A percentile compares a stretch with the other conserved stretches of the same genome.
These are phyloP conservation scores for Penicillium sp. DNA, from an alignment of 2,329 filamentous ascomycete species.

Conservation along the genomic window DNA sequence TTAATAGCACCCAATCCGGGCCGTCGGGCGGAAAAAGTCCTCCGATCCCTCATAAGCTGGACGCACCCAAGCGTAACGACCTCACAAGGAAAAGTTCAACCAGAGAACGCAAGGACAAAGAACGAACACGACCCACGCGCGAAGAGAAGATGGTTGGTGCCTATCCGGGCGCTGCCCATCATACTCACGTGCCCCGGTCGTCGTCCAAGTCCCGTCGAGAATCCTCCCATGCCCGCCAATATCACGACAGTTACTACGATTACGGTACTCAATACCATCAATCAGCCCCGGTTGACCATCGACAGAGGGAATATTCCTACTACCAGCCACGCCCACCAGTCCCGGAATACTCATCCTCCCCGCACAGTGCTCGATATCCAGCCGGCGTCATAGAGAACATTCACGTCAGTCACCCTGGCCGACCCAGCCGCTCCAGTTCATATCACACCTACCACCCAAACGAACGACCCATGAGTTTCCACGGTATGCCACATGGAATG, in stretches of 20 bases:
- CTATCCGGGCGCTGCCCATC: slow-evolving; percentile 32
- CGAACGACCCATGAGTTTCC: slow-evolving; percentile 42
- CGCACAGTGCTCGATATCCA: slow-evolving; percentile 32
- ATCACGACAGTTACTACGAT: slow-evolving; percentile 37
- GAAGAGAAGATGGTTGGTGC: slow-evolving; percentile 39
- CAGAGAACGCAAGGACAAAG: slow-evolving; percentile 35
- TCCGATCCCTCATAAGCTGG: slow-evolving; percentile 39
- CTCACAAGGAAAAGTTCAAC: slow-evolving; percentile 30
- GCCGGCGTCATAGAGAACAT: slow-evolving; percentile 33
- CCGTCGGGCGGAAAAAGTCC: slow-evolving; percentile 44
- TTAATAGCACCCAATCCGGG: slow-evolving; percentile 54
- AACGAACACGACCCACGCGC: slow-evolving; percentile 29
- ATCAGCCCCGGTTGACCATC: slow-evolving; percentile 32
- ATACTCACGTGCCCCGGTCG: slow-evolving; percentile 31
- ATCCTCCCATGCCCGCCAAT: slow-evolving; percentile 30
- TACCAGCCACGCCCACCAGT: slow-evolving; percentile 30
- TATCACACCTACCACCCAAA: slow-evolving; percentile 40
- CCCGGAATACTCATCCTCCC: slow-evolving; percentile 35
- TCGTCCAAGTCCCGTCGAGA: slow-evolving; percentile 39
- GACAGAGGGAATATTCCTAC: slow-evolving; percentile 33
- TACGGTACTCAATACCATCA: slow-evolving; percentile 39
- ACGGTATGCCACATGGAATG: slow-evolving; percentile 37
- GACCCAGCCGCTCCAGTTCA: slow-evolving; percentile 34
- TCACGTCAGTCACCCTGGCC: slow-evolving; percentile 31
- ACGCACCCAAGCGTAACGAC: slow-evolving; percentile 34